These are phyloP conservation scores for Uronychia setigera DNA, from an alignment of 73 alveolate genomes.

Conservation along the genomic window DNA sequence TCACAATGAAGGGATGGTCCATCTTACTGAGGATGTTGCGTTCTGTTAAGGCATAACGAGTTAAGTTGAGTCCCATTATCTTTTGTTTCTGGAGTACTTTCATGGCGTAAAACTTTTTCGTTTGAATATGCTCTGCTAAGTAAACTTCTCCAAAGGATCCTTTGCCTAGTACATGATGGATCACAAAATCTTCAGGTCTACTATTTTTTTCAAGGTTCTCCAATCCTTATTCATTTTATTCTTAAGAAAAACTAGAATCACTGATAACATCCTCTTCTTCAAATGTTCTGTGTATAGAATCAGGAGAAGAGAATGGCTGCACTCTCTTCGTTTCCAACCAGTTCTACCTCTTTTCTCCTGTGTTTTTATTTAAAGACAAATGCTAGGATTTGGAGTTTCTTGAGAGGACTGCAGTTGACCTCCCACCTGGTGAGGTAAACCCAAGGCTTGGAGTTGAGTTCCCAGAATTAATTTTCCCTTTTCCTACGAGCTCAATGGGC, in stretches of 20 bases:
- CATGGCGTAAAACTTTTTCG: conserved; percentile 74
- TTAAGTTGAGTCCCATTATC: conserved; percentile 63
- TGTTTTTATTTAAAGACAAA: too few species aligned
- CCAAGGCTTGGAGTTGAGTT: background rate
- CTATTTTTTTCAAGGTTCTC: background rate
- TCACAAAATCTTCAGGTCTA: background rate
- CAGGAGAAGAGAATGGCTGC: too few species aligned
- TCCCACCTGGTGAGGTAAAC: background rate
- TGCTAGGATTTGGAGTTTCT: background rate
- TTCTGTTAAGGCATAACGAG: conserved; percentile 87
- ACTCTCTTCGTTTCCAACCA: too few species aligned
- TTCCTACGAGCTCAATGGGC: too few species aligned
- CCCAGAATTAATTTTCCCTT: too few species aligned
- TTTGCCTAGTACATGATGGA: conserved; percentile 42
- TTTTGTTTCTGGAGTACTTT: conserved; percentile 83
- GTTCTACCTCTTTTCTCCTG: too few species aligned
- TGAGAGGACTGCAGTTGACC: too few species aligned
- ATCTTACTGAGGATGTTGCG: conserved; percentile 70
- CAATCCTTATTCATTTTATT: background rate
- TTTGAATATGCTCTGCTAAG: conserved; percentile 79
- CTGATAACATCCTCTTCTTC: too few species aligned
- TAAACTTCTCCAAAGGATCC: conserved; percentile 94
- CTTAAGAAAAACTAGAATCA: background rate
- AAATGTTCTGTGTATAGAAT: too few species aligned
- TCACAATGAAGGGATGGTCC: conserved; percentile 74